Percentiles rank a stretch among this genome's conserved stretches.
Conservation (phyloP, 1,139 yeast genomes). For the Taphrina deformans region DNA sequence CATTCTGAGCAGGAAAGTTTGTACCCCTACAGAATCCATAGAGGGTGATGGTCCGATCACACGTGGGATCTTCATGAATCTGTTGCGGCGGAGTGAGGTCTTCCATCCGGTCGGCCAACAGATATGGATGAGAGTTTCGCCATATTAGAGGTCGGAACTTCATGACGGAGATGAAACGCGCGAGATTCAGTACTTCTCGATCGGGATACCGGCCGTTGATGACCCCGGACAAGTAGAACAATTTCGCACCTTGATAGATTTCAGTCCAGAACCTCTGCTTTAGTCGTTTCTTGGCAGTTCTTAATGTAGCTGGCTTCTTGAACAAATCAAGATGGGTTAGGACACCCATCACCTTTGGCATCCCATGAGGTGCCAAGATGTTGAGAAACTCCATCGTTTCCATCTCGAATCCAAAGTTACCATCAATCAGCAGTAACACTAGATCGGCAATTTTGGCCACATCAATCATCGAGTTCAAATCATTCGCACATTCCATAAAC, state of each 20-base stretch:
- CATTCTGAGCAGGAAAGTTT: slow-evolving; percentile 69
- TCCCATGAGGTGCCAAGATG: slow-evolving; percentile 96
- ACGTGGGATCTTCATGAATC: slow-evolving; percentile 73
- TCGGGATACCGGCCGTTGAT: slow-evolving; percentile 97
- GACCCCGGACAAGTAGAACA: slow-evolving; percentile 92
- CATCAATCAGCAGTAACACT: slow-evolving; percentile 85
- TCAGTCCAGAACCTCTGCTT: slow-evolving; percentile 98
- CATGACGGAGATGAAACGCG: slow-evolving; percentile 94
- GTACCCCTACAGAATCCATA: slow-evolving; percentile 97
- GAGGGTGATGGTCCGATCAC: slow-evolving; percentile 84
- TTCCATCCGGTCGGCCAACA: slow-evolving; percentile 88
- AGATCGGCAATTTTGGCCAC: slow-evolving; percentile 94
- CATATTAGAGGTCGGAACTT: slow-evolving; percentile 96
- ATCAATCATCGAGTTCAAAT: slow-evolving; percentile 92
- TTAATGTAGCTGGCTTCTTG: slow-evolving; percentile 81
- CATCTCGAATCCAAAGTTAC: slow-evolving; percentile 98
- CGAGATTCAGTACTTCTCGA: slow-evolving; percentile 85
- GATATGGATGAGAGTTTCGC: slow-evolving; percentile 97
- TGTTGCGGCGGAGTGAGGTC: slow-evolving; percentile 91
- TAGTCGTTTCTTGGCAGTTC: slow-evolving; percentile 87
- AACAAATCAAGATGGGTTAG: slow-evolving; percentile 94
- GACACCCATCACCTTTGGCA: slow-evolving; percentile 95
- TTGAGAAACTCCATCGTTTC: slow-evolving; percentile 98
- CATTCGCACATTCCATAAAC: slow-evolving; percentile 89
- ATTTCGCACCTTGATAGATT: slow-evolving; percentile 96